Evolutionary conservation across 108 stramenopile species (phyloP), one percentile per base, ranked within the genome.

Genomic region (Stephanodiscus minutulus): DNA sequence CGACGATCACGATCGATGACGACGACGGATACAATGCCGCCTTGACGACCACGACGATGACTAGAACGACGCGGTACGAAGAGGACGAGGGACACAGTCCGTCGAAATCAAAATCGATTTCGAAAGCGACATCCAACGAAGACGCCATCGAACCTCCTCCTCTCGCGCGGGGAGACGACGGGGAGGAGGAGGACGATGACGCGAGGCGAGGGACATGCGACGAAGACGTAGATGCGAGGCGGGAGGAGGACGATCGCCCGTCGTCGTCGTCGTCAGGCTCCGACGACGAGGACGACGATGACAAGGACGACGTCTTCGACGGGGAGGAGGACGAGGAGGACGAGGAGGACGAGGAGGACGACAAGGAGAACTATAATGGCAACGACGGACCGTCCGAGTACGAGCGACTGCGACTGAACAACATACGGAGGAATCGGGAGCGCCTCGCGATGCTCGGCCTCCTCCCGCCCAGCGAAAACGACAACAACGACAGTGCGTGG

Each of bases 371-470:
- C 13, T 48, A 66, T 27, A 25, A 66, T 20, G 4, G 48, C 27
- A 21, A 68, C 20, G 39, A 39, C 20, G 50, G 50, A 22, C 55
- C 58, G 17, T 68, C 67, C 54, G 67, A 57, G 7, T 54, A 66
- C 56, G 75, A 76, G 70, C 68, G 68, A n/a, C 53, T 76, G 7
- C 68, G 75, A 18, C 68, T 76, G 5, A 52, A 56, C 31, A 69
- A 70, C 50, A 76, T 76, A 13, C 50, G 61, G 13, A 29, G 75
- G 35, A 76, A 76, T 43, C 55, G 63, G 57, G 61, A 55, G 12
- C 75, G 75, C 15, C 41, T 76, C 27, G 75, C 68, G 18, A 35
- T 33, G 28, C 59, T 76, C 21, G 74, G 74, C 22, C 60, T 75
- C 2, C 49, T 75, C 0, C 35, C n/a, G 5, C 28, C 7, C 28